Evolutionary conservation across 2,329 filamentous ascomycete species (phyloP).

Genomic region (Neonectria hederae): DNA sequence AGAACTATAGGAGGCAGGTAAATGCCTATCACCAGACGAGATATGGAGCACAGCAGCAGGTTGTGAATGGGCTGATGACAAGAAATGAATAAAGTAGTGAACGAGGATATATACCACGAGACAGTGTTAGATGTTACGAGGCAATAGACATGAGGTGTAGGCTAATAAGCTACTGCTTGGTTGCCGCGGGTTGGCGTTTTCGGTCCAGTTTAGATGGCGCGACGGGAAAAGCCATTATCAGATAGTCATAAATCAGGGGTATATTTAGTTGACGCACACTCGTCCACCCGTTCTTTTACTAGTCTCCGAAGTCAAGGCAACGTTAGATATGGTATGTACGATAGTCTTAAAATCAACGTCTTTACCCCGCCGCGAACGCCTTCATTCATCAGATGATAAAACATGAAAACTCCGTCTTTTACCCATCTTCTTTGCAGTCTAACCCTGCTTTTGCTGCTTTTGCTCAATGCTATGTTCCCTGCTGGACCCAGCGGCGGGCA

Average conservation of each 20-base stretch:
- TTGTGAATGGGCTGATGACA: slow-evolving; percentile 27
- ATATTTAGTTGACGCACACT: slow-evolving; percentile 13
- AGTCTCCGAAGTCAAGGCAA: neutral
- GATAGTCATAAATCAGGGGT: slow-evolving; percentile 6
- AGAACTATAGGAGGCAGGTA: slow-evolving; percentile 40
- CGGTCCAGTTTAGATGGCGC: neutral
- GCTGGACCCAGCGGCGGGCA: slow-evolving; percentile 18
- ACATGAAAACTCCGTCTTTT: slow-evolving; percentile 4
- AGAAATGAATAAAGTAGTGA: neutral
- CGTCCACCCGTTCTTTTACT: neutral
- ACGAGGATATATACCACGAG: neutral
- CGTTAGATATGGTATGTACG: neutral
- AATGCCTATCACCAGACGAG: slow-evolving; percentile 34
- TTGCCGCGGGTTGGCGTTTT: neutral
- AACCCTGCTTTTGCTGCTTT: slow-evolving; percentile 18
- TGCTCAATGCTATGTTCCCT: slow-evolving; percentile 24
- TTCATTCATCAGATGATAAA: slow-evolving; percentile 11
- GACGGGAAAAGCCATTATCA: neutral
- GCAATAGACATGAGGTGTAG: neutral
- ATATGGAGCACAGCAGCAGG: slow-evolving; percentile 35
- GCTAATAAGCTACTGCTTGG: neutral
- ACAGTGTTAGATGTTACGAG: neutral
- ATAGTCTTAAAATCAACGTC: slow-evolving; percentile 8
- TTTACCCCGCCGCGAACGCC: slow-evolving; percentile 13
- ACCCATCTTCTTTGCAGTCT: neutral